phyloP scores from a whole-genome alignment of 306 rosid species.

The Dryas octopetala region DNA sequence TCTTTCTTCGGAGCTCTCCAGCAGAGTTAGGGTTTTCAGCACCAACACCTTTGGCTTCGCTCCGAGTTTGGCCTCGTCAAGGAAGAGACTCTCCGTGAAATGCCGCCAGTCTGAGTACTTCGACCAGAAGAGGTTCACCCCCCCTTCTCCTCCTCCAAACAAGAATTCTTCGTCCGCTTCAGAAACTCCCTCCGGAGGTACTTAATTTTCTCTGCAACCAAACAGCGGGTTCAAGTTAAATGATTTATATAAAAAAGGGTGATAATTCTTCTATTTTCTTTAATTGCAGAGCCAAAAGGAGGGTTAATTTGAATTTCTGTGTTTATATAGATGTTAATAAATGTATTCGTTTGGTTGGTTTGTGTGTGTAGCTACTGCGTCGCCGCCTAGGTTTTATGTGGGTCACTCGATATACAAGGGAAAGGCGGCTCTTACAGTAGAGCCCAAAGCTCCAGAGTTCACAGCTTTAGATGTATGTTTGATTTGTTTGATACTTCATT shows the following conservation, averaged over 20 bases:
- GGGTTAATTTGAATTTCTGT: slow-evolving; percentile 14
- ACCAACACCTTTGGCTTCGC: slow-evolving; percentile 33
- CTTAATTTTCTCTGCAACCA: slow-evolving; percentile 9
- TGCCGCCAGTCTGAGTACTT: slow-evolving; percentile 62
- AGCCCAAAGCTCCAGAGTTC: slow-evolving; percentile 85
- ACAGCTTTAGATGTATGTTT: slow-evolving; percentile 63
- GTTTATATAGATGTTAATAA: slow-evolving; percentile 19
- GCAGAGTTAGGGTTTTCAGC: slow-evolving; percentile 24
- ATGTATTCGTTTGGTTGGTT: slow-evolving; percentile 27
- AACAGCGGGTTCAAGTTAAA: neutral
- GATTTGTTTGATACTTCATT: slow-evolving; percentile 17
- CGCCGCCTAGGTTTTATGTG: slow-evolving; percentile 75
- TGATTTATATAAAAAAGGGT: too few relatives aligned
- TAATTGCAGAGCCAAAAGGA: neutral
- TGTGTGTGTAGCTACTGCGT: slow-evolving; percentile 44
- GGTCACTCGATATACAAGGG: slow-evolving; percentile 95
- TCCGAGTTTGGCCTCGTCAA: slow-evolving; percentile 6
- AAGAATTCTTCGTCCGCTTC: slow-evolving; percentile 26
- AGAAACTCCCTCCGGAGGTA: slow-evolving; percentile 47
- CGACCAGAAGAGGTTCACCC: slow-evolving; percentile 37
- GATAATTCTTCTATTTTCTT: too few relatives aligned
- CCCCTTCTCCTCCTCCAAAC: slow-evolving; percentile 20
- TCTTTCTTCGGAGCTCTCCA: slow-evolving; percentile 16
- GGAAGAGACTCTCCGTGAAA: slow-evolving; percentile 41
- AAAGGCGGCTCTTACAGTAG: slow-evolving; percentile 83